These are phyloP conservation scores for Fusarium longipes DNA, from an alignment of 2,329 filamentous ascomycete genomes.

Conservation along the genomic window DNA sequence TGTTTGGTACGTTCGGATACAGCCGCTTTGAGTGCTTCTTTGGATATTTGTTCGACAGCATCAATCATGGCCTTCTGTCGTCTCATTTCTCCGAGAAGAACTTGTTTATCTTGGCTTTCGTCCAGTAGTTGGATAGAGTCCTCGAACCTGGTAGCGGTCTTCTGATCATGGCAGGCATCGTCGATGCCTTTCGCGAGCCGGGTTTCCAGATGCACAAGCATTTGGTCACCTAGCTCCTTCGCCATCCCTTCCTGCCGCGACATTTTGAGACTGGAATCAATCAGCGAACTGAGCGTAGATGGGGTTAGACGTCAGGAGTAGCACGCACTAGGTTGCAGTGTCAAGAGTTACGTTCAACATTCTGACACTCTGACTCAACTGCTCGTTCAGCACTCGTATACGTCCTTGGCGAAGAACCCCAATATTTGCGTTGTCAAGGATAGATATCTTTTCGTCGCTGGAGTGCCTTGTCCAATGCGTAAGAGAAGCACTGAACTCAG, in stretches of 20 bases:
- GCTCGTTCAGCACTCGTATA: neutral
- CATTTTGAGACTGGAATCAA: neutral
- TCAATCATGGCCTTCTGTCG: neutral
- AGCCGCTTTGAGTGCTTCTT: neutral
- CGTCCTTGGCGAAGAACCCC: too few relatives aligned
- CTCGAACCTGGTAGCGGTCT: fast-evolving
- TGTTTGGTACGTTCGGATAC: neutral
- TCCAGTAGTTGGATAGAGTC: too few relatives aligned
- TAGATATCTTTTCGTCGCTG: too few relatives aligned
- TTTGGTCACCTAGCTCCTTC: too few relatives aligned
- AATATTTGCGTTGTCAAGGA: too few relatives aligned
- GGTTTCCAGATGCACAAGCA: fast-evolving
- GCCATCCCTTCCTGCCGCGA: neutral
- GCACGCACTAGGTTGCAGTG: neutral
- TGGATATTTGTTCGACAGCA: fast-evolving
- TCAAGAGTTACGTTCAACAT: neutral
- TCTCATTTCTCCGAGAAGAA: fast-evolving
- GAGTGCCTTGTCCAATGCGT: too few relatives aligned
- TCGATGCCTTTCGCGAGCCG: fast-evolving
- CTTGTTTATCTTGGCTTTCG: fast-evolving
- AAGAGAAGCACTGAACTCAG: too few relatives aligned
- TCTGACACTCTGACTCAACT: neutral
- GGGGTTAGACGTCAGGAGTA: too few relatives aligned
- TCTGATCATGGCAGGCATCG: fast-evolving
- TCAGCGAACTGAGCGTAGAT: neutral